Conservation (phyloP, 441 rosid species). For the Gossypium trilobum region DNA sequence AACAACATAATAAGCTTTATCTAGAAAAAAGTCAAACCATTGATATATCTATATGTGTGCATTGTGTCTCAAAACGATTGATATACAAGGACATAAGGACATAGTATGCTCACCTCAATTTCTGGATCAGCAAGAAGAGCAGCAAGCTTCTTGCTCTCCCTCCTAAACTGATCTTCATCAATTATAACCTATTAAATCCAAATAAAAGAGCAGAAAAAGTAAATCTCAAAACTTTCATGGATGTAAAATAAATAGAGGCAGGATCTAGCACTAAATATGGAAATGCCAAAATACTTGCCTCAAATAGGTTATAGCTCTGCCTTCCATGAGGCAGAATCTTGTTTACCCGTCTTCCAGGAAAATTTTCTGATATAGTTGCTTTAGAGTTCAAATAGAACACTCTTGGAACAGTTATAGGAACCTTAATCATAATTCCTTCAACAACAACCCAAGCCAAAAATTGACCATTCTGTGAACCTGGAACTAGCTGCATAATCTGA, state of each 20-base stretch:
- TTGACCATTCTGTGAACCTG: slow-evolving; percentile 50
- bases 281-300: slow-evolving; percentile 40
- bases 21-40: background rate
- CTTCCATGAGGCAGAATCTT: slow-evolving; percentile 87
- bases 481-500: slow-evolving; percentile 85
- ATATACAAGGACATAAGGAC: background rate
- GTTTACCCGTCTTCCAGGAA: slow-evolving; percentile 80
- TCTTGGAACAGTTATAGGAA: slow-evolving; percentile 72
- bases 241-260: slow-evolving; percentile 9
- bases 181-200: slow-evolving; percentile 35
- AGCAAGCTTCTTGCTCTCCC: slow-evolving; percentile 65
- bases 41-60: background rate
- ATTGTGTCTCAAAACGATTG: background rate
- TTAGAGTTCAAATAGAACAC: slow-evolving; percentile 78
- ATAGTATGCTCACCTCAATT: slow-evolving; percentile 61
- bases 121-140: slow-evolving; percentile 96
- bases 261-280: slow-evolving; percentile 9
- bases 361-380: slow-evolving; percentile 48
- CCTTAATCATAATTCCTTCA: slow-evolving; percentile 87
- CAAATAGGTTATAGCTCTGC: slow-evolving; percentile 61
- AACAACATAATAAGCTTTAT: slow-evolving; percentile 1
- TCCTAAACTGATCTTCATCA: slow-evolving; percentile 67
- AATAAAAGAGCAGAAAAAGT: slow-evolving; percentile 8
- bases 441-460: slow-evolving; percentile 88
- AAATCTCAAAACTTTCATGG: slow-evolving; percentile 13